These are phyloP conservation scores for Vitis hybrid DNA, from an alignment of 177 flowering plant genomes.

Conservation along the genomic window DNA sequence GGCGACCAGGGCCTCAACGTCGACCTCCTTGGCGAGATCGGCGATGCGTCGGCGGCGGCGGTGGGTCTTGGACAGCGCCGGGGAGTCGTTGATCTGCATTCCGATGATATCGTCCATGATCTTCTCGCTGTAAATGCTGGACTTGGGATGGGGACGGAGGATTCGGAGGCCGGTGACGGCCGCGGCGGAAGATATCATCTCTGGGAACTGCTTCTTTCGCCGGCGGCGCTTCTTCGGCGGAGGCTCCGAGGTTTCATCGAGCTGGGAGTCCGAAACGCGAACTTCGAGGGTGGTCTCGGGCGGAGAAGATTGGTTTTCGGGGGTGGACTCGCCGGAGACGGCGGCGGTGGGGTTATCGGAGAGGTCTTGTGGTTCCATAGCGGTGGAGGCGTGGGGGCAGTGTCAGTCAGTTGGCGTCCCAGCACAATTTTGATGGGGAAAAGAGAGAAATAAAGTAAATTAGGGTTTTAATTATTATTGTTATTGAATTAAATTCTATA, in stretches of 20 bases:
- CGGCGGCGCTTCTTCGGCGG: constrained; percentile 41
- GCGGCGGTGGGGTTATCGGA: constrained; percentile 21
- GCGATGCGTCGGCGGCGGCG: constrained; percentile 41
- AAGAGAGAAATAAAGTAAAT: too few species aligned
- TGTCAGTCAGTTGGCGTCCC: too few species aligned
- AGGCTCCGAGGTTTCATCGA: not conserved
- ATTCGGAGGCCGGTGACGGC: constrained; percentile 44
- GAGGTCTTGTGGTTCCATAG: constrained; percentile 3
- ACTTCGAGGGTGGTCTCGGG: constrained; percentile 13
- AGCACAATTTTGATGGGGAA: too few species aligned
- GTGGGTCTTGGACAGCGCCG: constrained; percentile 24
- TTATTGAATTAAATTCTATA: too few species aligned
- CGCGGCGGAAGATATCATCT: constrained; percentile 46
- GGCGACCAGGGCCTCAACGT: constrained; percentile 80
- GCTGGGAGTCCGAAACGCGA: constrained; percentile 20
- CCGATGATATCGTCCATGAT: constrained; percentile 33
- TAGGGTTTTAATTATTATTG: too few species aligned
- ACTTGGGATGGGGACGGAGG: constrained; percentile 47
- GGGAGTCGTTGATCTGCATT: constrained; percentile 47
- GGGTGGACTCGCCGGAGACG: constrained; percentile 24
- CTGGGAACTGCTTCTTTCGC: constrained; percentile 45
- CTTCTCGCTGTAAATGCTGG: constrained; percentile 36
- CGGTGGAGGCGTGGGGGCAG: too few species aligned
- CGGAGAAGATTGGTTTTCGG: constrained; percentile 19
- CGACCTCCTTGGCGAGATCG: constrained; percentile 63